Conservation (phyloP, 768 basidiomycete genomes). For the Collybia sordida region DNA sequence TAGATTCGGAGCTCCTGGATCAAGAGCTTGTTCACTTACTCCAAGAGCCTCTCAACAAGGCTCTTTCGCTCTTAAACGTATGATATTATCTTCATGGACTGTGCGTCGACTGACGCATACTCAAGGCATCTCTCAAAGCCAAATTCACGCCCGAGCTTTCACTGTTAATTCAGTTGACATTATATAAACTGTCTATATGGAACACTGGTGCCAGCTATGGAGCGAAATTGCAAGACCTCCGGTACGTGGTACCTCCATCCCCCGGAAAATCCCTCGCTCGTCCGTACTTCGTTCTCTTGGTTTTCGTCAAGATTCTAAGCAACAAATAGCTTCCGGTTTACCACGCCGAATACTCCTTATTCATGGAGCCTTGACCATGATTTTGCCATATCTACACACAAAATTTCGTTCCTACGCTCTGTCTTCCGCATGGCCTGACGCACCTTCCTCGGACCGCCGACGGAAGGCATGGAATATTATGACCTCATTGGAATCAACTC, state of each 20-base stretch:
- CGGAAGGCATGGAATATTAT: slow-evolving; percentile 74
- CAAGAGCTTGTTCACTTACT: slow-evolving; percentile 81
- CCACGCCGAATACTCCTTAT: slow-evolving; percentile 59
- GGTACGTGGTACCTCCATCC: slow-evolving; percentile 43
- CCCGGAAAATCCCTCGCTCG: slow-evolving; percentile 26
- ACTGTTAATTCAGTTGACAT: slow-evolving; percentile 64
- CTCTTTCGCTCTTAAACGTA: slow-evolving; percentile 69
- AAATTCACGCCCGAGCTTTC: slow-evolving; percentile 74
- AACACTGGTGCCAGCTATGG: slow-evolving; percentile 80
- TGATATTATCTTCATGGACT: slow-evolving; percentile 18
- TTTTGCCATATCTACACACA: slow-evolving; percentile 77
- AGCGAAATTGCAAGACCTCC: slow-evolving; percentile 76
- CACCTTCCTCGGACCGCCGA: slow-evolving; percentile 74
- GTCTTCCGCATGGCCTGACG: slow-evolving; percentile 88
- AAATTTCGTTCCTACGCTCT: slow-evolving; percentile 76
- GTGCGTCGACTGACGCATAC: slow-evolving; percentile 11
- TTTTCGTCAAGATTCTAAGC: slow-evolving; percentile 8
- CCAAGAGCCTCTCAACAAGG: slow-evolving; percentile 75
- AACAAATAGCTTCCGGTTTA: slow-evolving; percentile 57
- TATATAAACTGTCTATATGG: slow-evolving; percentile 87
- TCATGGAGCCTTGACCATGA: slow-evolving; percentile 71
- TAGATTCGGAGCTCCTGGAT: slow-evolving; percentile 90
- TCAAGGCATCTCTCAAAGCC: slow-evolving; percentile 55
- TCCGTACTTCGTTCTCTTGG: slow-evolving; percentile 26
- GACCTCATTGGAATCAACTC: slow-evolving; percentile 63